Percentiles rank a stretch among this genome's conserved stretches.
Conservation (phyloP, 179 eudicot genomes). For the Spergularia azorica region DNA sequence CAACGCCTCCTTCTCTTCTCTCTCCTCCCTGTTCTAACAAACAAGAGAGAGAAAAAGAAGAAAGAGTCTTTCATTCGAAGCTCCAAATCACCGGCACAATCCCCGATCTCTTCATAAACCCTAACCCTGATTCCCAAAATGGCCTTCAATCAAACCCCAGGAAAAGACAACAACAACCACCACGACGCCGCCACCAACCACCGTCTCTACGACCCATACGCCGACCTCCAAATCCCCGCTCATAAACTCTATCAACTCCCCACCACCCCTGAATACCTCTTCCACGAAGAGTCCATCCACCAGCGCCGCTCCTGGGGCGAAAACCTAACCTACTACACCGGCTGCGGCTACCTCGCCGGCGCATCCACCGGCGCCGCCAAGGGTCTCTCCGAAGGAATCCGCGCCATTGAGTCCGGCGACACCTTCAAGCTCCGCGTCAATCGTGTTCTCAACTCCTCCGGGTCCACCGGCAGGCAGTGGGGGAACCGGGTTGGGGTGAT, state of each 20-base stretch:
- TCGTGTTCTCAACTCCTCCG: conserved; percentile 71
- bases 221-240: conserved; percentile 41
- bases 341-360: conserved; percentile 50
- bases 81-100: not conserved
- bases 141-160: conserved; percentile 23
- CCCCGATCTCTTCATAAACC: conserved; percentile 4
- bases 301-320: conserved; percentile 59
- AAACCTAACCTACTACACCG: conserved; percentile 62
- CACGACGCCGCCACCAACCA: not conserved
- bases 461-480: conserved; percentile 54
- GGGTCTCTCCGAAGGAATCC: conserved; percentile 42
- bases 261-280: conserved; percentile 53
- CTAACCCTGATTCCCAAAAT: conserved; percentile 21
- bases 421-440: conserved; percentile 53
- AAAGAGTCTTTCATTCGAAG: no score
- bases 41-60: no score
- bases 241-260: conserved; percentile 55
- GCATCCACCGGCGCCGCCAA: conserved; percentile 41
- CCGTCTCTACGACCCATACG: conserved; percentile 53
- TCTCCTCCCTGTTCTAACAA: not conserved
- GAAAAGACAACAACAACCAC: conserved; percentile 17
- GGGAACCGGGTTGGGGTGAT: conserved; percentile 82
- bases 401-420: conserved; percentile 44
- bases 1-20: no score
- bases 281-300: conserved; percentile 50